Evolutionary conservation across 2,329 filamentous ascomycete genomes (phyloP).

Genomic region (Geosmithia morbida): DNA sequence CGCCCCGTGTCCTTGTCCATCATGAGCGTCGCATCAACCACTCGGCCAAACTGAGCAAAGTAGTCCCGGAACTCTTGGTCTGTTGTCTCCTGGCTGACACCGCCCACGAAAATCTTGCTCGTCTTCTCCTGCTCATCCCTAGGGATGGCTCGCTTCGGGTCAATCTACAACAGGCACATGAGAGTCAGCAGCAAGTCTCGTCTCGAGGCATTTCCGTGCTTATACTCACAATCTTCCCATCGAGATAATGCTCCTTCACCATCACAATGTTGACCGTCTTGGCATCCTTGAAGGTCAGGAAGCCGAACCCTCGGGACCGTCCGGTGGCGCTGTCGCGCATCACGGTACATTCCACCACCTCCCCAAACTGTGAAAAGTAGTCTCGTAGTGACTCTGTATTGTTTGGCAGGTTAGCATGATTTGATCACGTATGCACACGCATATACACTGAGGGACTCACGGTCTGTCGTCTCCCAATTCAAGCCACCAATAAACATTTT

Average conservation of each 20-base stretch:
- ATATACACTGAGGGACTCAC: constrained; percentile 42
- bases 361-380: constrained; percentile 95
- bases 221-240: constrained; percentile 84
- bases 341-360: constrained; percentile 96
- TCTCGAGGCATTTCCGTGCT: not conserved
- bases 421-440: no score
- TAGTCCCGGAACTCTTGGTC: constrained; percentile 94
- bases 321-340: constrained; percentile 95
- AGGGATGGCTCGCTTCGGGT: constrained; percentile 93
- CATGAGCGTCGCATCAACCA: constrained; percentile 96
- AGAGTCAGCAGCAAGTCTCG: not conserved
- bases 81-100: constrained; percentile 92
- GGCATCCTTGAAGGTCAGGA: constrained; percentile 93
- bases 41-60: constrained; percentile 90
- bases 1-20: constrained; percentile 99
- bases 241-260: constrained; percentile 97
- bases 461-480: constrained; percentile 98
- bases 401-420: no score
- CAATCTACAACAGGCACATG: constrained; percentile 48
- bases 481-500: constrained; percentile 99
- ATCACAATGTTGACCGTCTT: constrained; percentile 98
- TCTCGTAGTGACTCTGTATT: constrained; percentile 78
- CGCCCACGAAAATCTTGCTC: constrained; percentile 96
- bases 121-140: constrained; percentile 97
- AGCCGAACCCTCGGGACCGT: constrained; percentile 89